Conservation (phyloP, 1,284 basidiomycete species). For the Pulchroboletus neoregius region DNA sequence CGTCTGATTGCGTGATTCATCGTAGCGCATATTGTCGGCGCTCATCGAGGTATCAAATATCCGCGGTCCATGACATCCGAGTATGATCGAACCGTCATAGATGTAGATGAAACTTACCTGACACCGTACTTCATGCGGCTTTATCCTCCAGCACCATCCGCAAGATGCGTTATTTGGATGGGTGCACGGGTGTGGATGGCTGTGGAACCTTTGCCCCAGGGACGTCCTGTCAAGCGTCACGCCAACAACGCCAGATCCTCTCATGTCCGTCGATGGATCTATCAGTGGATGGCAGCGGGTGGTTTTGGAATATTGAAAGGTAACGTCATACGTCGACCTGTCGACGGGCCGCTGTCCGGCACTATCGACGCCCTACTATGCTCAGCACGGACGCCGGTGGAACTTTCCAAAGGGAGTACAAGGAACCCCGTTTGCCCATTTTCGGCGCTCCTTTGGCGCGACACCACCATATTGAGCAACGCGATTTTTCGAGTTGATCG, state of each 20-base stretch:
- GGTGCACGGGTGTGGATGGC: background rate
- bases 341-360: background rate
- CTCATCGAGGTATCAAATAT: background rate
- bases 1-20: background rate
- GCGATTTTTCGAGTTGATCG: too few species aligned
- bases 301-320: background rate
- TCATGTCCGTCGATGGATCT: background rate
- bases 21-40: background rate
- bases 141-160: too few species aligned
- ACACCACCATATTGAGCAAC: too few species aligned
- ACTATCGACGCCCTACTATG: background rate
- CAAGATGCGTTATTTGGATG: too few species aligned
- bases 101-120: background rate
- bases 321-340: background rate
- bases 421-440: background rate
- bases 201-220: background rate
- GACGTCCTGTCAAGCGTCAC: background rate
- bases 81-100: background rate
- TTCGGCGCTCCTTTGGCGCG: background rate
- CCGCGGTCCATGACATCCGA: conserved; percentile 9
- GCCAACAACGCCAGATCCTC: background rate
- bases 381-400: background rate
- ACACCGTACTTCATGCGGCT: background rate
- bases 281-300: conserved; percentile 5
- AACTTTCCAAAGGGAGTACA: conserved; percentile 3